phyloP scores from a whole-genome alignment of 257 asterid species.

The Solanum tarapatanum region DNA sequence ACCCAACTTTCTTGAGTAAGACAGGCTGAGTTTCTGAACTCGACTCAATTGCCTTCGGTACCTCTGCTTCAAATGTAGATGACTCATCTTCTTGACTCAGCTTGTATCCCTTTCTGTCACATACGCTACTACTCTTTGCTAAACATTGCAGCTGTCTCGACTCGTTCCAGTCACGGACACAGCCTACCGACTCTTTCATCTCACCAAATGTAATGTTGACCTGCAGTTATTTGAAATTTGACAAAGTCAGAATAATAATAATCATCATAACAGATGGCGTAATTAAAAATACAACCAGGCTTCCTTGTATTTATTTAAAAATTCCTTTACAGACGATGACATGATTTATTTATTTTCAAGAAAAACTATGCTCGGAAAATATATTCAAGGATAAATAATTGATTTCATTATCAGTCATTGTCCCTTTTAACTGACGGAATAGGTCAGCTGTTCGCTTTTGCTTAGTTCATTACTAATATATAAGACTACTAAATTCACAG shows the following conservation, averaged over 20 bases:
- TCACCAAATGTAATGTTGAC: slow-evolving; percentile 37
- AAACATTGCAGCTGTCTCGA: neutral
- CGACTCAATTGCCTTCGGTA: neutral
- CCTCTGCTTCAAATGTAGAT: neutral
- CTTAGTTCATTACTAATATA: neutral
- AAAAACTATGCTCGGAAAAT: neutral
- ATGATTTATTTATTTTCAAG: neutral
- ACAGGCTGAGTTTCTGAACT: slow-evolving; percentile 7
- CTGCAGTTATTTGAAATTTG: slow-evolving; percentile 10
- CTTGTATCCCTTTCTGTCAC: slow-evolving; percentile 1
- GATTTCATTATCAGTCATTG: neutral
- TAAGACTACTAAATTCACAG: neutral
- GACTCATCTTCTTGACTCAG: neutral
- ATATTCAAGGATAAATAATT: neutral
- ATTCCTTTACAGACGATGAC: neutral
- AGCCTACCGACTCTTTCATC: slow-evolving; percentile 11
- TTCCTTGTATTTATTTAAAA: neutral
- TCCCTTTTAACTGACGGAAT: neutral
- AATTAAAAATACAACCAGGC: neutral
- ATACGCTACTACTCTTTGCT: neutral
- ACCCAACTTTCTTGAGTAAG: slow-evolving; percentile 30
- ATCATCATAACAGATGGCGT: too few relatives aligned
- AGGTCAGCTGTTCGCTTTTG: neutral
- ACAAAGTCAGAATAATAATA: neutral
- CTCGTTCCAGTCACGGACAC: neutral